Base-by-base conservation (phyloP, 2,329 filamentous ascomycete species). In the Penicillium sp. region DNA sequence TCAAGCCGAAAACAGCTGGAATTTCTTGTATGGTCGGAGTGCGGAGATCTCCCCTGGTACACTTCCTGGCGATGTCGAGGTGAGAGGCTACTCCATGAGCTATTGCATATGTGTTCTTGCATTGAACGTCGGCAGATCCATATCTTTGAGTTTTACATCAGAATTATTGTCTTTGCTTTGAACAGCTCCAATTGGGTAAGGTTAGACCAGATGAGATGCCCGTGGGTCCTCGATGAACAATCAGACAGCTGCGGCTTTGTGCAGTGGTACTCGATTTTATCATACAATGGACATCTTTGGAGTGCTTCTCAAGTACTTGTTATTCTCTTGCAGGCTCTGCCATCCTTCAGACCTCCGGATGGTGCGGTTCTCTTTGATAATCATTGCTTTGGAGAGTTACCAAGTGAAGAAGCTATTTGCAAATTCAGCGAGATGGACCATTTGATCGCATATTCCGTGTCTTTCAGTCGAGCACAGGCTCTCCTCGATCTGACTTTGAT, bases 231-330 rank as follows among this genome's bases (percentile, higher is more conserved):
- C 10, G 44, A 26, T 5, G 24, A 47, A n/a, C n/a, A n/a, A 13
- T 47, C 44, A 17, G 19, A 13, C 22, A 10, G 17, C 3, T 28
- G 22, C 24, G 44, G 22, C 44, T 47, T 47, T 17, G 44, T 47
- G 22, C 44, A 3, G 12, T 47, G 44, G 44, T 47, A 47, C 15
- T 47, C 15, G 13, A 19, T 28, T 3, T 15, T 47, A 17, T 47
- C 22, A 17, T 15, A 1, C 22, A 47, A 47, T 15, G 24, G 44
- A 1, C 44, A 47, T 47, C 3, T 28, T 15, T 47, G 44, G 44
- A 47, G 44, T 26, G 44, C 44, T 26, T 47, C 44, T 47, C 44
- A 47, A 26, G 22, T 47, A 47, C 44, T 47, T 9, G 4, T 47
- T 7, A 5, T 26, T 47, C 44, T 47, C 7, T 22, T 47, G 15